These are phyloP conservation scores for Ottelia alismoides DNA, from an alignment of 106 monocot species.

Conservation along the genomic window DNA sequence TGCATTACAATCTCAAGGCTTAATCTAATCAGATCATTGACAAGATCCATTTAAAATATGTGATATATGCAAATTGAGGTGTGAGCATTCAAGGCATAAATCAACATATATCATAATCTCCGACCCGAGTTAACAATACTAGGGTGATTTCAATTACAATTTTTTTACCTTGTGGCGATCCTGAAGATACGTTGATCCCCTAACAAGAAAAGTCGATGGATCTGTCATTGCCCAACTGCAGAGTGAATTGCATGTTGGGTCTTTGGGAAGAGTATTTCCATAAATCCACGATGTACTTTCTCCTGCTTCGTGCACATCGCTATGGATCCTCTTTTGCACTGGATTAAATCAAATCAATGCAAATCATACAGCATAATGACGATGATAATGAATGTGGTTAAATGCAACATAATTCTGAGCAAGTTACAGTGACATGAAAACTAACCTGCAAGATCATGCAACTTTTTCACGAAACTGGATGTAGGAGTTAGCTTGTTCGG, in stretches of 20 bases:
- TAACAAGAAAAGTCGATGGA: conserved; percentile 78
- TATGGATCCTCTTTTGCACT: conserved; percentile 73
- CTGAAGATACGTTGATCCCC: conserved; percentile 78
- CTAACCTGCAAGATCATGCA: conserved; percentile 77
- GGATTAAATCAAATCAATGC: conserved; percentile 7
- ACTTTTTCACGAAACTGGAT: conserved; percentile 47
- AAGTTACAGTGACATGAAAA: no score
- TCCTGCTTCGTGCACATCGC: conserved; percentile 42
- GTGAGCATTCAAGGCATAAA: no score
- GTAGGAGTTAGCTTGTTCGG: conserved; percentile 48
- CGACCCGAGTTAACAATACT: no score
- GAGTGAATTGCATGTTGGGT: conserved; percentile 28
- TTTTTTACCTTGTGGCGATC: conserved; percentile 89
- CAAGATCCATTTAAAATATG: no score
- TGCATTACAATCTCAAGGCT: no score
- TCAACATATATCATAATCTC: no score
- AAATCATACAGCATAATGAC: no score
- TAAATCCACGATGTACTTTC: conserved; percentile 40
- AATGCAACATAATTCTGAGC: no score
- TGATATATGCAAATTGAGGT: no score
- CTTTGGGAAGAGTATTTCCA: conserved; percentile 79
- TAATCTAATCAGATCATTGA: no score
- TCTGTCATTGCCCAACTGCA: conserved; percentile 86
- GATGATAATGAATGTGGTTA: no score
- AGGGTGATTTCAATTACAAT: no score